Conservation (phyloP, 2,329 filamentous ascomycete species). For the Xylaria polymorpha region DNA sequence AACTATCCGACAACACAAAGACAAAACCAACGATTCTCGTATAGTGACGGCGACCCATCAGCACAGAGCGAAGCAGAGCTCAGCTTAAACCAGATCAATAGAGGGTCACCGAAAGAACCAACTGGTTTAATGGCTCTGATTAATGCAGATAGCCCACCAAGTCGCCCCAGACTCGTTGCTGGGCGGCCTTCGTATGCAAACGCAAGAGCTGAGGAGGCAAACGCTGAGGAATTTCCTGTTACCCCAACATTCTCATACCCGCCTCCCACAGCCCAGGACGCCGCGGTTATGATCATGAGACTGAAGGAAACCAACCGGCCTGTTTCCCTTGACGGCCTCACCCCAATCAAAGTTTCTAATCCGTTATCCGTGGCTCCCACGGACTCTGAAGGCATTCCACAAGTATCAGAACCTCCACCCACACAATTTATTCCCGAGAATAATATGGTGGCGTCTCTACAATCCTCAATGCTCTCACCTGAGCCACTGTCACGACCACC, state of each 20-base stretch:
- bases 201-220: slow-evolving; percentile 45
- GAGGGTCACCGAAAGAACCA: slow-evolving; percentile 48
- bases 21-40: slow-evolving; percentile 42
- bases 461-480: slow-evolving; percentile 19
- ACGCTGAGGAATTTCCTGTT: slow-evolving; percentile 45
- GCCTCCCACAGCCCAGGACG: slow-evolving; percentile 50
- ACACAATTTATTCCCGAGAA: slow-evolving; percentile 20
- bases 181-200: slow-evolving; percentile 53
- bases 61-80: slow-evolving; percentile 57
- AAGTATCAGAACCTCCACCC: slow-evolving; percentile 16
- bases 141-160: slow-evolving; percentile 43
- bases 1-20: slow-evolving; percentile 40
- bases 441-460: slow-evolving; percentile 16
- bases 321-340: slow-evolving; percentile 46
- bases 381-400: slow-evolving; percentile 33
- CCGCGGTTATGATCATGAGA: slow-evolving; percentile 50
- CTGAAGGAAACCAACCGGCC: slow-evolving; percentile 46
- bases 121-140: slow-evolving; percentile 47
- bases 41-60: slow-evolving; percentile 48
- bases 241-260: slow-evolving; percentile 51
- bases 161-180: slow-evolving; percentile 48
- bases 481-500: slow-evolving; percentile 35
- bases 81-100: slow-evolving; percentile 57
- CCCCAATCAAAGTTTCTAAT: slow-evolving; percentile 47
- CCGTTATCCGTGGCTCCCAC: slow-evolving; percentile 43